Evolutionary conservation across 768 basidiomycete species (phyloP), one percentile per base, ranked within the genome.

Genomic region (Rhodotorula babjevae): DNA sequence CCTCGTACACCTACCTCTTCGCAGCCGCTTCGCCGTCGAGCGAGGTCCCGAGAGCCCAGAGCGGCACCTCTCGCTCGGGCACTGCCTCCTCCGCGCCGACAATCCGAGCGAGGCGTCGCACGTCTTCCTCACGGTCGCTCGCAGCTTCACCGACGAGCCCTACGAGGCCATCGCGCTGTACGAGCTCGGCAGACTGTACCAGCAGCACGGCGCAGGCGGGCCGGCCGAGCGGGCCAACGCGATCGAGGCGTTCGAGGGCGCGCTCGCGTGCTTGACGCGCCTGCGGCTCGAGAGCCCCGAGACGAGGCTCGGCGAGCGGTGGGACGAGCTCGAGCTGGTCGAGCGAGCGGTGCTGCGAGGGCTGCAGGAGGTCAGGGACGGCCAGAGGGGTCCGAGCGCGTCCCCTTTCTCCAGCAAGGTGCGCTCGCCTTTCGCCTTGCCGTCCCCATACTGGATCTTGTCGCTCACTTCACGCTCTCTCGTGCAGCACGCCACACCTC

Each of bases 101-200:
- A 8, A 50, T 18, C 1, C 11, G 29, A 23, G 12, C 27, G 18
- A 27, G 49, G 66, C 58, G 2, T 16, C 49, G 29, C 33, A 61
- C 47, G 36, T 25, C 19, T 67, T 42, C n/a, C 0, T 14, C 36
- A 33, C 14, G 33, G 7, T 61, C 27, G n/a, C 49, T 5, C n/a
- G 9, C 4, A 21, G 25, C 36, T 61, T 67, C 59, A 49, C n/a
- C 15, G 36, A 14, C 33, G 40, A 40, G 33, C 66, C 66, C 3
- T 60, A 67, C 59, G 66, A 61, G 16, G 58, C 59, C 12, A 21
- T 67, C 29, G 66, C 18, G 40, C 47, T 59, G 36, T 50, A 36
- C 59, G 47, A 53, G 31, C 58, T 67, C 27, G 66, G 36, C 0
- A 49, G 50, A 7, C 27, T 53, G 27, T 52, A 52, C 40, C 31